phyloP scores from a whole-genome alignment of 768 basidiomycete genomes.

The Kondoa subrosea region DNA sequence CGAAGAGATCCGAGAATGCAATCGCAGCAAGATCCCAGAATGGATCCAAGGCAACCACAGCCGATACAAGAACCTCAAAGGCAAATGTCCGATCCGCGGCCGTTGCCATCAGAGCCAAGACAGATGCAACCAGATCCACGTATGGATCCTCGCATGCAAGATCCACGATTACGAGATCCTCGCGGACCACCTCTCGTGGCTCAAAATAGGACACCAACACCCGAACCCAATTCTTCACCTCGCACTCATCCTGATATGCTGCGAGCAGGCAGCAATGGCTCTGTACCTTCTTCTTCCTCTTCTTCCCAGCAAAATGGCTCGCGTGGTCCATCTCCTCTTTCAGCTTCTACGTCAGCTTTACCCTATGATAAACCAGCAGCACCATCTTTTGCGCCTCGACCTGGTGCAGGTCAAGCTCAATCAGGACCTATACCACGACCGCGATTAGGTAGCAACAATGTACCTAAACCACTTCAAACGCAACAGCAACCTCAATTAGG shows the following conservation, averaged over 20 bases:
- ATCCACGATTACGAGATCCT: not conserved
- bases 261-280: not conserved
- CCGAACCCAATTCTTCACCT: not conserved
- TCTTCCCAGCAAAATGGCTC: not conserved
- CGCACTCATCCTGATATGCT: not conserved
- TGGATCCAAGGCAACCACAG: not conserved
- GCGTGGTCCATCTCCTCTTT: not conserved
- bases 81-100: not conserved
- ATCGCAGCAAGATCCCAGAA: not conserved
- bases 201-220: not conserved
- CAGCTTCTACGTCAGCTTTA: not conserved
- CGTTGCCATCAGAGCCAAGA: not conserved
- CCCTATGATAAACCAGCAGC: not conserved
- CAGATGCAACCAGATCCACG: not conserved
- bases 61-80: not conserved
- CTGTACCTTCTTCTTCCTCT: not conserved
- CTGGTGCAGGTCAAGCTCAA: not conserved
- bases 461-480: too few relatives aligned
- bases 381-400: not conserved
- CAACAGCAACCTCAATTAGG: too few relatives aligned
- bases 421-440: not conserved
- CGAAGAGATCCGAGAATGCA: not conserved
- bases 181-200: too few relatives aligned
- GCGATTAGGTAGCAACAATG: too few relatives aligned
- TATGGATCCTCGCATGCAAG: not conserved